These are phyloP conservation scores for Yarrowia porcina DNA, from an alignment of 805 yeast species.

Conservation along the genomic window DNA sequence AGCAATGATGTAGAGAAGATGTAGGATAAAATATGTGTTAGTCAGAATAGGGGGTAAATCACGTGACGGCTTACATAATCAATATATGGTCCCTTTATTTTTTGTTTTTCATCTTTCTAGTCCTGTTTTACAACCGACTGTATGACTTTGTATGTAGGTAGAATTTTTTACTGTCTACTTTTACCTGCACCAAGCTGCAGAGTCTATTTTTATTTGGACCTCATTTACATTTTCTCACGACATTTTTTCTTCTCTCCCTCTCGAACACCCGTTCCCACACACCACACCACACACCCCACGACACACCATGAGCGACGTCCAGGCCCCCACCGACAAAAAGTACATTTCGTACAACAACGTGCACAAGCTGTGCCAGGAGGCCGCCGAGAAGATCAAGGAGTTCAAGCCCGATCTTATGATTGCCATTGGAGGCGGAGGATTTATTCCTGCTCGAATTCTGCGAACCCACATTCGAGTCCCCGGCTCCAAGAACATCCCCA, in stretches of 20 bases:
- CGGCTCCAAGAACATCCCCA: constrained; percentile 83
- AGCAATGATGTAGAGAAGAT: too few relatives aligned
- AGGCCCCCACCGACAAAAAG: constrained; percentile 37
- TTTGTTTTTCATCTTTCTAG: too few relatives aligned
- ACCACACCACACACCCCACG: not conserved
- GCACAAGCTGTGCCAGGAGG: constrained; percentile 76
- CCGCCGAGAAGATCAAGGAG: constrained; percentile 52
- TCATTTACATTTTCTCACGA: not conserved
- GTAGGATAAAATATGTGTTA: too few relatives aligned
- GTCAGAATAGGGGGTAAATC: too few relatives aligned
- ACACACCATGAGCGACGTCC: constrained; percentile 18
- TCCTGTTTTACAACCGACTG: too few relatives aligned
- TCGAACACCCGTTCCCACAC: constrained; percentile 5
- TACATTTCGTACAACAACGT: constrained; percentile 76
- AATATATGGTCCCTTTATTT: too few relatives aligned
- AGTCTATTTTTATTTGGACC: not conserved
- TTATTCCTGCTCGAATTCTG: constrained; percentile 94
- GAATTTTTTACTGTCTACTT: not conserved
- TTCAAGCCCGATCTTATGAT: constrained; percentile 87
- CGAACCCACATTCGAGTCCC: constrained; percentile 87
- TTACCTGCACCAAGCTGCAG: not conserved
- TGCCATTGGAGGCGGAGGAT: constrained; percentile 96
- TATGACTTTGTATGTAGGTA: too few relatives aligned
- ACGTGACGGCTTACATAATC: too few relatives aligned
- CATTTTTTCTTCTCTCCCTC: constrained; percentile 2